Conservation (phyloP, 148 eudicot species). For the Spergularia bocconei region DNA sequence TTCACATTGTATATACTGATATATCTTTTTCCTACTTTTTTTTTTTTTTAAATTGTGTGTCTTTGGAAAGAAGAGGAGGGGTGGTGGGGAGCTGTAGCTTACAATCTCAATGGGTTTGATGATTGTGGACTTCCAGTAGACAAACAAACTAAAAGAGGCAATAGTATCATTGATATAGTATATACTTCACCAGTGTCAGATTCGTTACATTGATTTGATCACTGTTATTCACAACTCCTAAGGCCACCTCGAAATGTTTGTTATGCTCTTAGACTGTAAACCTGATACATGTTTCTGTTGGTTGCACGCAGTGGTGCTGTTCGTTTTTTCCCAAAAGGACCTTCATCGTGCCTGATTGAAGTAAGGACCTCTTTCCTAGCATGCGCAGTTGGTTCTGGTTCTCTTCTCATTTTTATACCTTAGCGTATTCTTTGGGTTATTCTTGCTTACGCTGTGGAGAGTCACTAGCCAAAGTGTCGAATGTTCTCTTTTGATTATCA, state of each 20-base stretch:
- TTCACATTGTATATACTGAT: neutral
- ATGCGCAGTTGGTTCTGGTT: too few species aligned
- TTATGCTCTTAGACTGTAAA: neutral
- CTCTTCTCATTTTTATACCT: too few species aligned
- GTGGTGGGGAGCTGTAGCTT: too few species aligned
- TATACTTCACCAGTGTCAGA: too few species aligned
- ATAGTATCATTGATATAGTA: too few species aligned
- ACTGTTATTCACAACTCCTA: too few species aligned
- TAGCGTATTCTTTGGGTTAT: neutral
- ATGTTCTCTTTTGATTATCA: neutral
- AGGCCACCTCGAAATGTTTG: too few species aligned
- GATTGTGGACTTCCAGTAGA: neutral
- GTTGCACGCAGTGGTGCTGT: conserved; percentile 74
- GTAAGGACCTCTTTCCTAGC: conserved; percentile 47
- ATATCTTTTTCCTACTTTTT: neutral
- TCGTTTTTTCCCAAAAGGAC: conserved; percentile 90
- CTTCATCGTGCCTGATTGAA: conserved; percentile 74
- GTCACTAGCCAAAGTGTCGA: neutral
- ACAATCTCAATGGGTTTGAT: neutral
- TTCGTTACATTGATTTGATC: too few species aligned
- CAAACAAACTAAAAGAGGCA: too few species aligned
- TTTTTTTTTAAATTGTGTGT: too few species aligned
- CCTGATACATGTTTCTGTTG: conserved; percentile 16
- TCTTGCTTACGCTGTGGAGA: neutral
- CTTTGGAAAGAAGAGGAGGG: too few species aligned